Conservation (phyloP, 805 yeast species). For the Debaryomyces prosopidis region DNA sequence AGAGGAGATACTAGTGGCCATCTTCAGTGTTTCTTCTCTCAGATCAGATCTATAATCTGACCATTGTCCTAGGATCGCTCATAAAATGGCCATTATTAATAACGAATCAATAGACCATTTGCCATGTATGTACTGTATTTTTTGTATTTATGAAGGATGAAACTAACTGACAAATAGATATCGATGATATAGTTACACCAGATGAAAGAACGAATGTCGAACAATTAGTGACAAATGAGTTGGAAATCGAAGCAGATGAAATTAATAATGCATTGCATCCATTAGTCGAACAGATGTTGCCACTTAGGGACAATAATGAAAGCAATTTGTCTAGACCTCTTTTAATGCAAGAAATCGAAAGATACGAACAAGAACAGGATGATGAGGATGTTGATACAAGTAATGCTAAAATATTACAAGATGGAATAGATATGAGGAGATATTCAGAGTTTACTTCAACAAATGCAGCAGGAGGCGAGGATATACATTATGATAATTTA, state of each 20-base stretch:
- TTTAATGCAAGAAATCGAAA: conserved; percentile 17
- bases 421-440: conserved; percentile 33
- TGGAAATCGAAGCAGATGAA: conserved; percentile 10
- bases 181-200: conserved; percentile 35
- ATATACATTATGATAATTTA: conserved; percentile 19
- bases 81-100: conserved; percentile 25
- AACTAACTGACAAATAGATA: conserved; percentile 17
- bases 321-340: conserved; percentile 5
- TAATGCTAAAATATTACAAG: conserved; percentile 14
- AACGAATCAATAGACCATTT: conserved; percentile 39
- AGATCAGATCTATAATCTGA: too few species aligned
- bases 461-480: conserved; percentile 12
- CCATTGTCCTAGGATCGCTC: background rate
- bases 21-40: too few species aligned
- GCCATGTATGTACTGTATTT: conserved; percentile 35
- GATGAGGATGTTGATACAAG: conserved; percentile 19
- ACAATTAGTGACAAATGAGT: conserved; percentile 29
- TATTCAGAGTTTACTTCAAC: conserved; percentile 26
- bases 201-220: conserved; percentile 38
- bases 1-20: too few species aligned
- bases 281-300: conserved; percentile 18
- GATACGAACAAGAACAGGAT: conserved; percentile 27
- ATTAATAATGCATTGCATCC: conserved; percentile 18
- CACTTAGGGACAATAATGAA: conserved; percentile 8
- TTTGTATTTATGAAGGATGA: background rate